phyloP scores from a whole-genome alignment of 768 basidiomycete genomes.

The Holtermannia corniformis region DNA sequence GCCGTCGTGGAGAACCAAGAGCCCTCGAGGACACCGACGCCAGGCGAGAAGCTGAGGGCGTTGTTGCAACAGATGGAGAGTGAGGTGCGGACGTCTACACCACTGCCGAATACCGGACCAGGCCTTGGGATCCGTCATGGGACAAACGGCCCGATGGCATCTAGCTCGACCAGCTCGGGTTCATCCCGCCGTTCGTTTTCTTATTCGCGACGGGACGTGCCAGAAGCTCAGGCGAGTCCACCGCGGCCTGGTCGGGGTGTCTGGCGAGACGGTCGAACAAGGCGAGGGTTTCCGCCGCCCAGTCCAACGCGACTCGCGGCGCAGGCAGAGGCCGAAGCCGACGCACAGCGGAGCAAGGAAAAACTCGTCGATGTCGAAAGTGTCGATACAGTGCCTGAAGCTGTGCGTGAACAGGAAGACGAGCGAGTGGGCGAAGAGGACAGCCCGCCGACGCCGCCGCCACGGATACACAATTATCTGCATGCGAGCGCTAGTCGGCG shows the following conservation, averaged over 20 bases:
- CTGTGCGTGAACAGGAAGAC: too few relatives aligned
- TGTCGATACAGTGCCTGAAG: not conserved
- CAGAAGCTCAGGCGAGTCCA: not conserved
- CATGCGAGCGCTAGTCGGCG: not conserved
- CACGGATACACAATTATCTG: not conserved
- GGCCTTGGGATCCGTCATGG: not conserved
- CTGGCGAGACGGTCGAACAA: not conserved
- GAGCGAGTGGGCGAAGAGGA: too few relatives aligned
- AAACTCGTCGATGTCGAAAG: not conserved
- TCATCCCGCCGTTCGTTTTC: too few relatives aligned
- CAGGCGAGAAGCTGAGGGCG: not conserved
- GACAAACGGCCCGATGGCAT: not conserved
- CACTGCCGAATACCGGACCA: too few relatives aligned
- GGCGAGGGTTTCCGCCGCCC: not conserved
- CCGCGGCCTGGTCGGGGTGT: not conserved
- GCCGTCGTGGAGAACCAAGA: not conserved
- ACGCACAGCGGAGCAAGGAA: not conserved
- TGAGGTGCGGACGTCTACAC: not conserved
- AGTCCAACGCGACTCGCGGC: not conserved
- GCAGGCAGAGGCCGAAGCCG: not conserved
- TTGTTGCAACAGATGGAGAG: not conserved
- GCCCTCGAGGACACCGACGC: too few relatives aligned
- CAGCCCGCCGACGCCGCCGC: not conserved
- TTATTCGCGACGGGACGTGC: too few relatives aligned
- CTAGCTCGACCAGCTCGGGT: not conserved